Evolutionary conservation across 352 stramenopile species (phyloP).

Genomic region (Plasmopara muralis): DNA sequence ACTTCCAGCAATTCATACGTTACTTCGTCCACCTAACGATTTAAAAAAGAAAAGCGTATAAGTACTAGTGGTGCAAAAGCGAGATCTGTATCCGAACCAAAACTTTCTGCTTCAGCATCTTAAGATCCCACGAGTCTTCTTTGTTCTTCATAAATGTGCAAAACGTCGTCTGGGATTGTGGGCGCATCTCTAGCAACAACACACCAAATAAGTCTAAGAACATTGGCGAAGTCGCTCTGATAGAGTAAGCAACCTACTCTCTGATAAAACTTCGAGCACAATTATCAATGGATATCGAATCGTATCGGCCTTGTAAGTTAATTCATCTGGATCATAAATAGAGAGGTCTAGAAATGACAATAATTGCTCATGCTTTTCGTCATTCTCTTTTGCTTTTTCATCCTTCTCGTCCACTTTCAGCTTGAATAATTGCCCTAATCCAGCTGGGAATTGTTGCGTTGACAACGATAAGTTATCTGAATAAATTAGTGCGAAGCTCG

Average conservation of each 20-base stretch:
- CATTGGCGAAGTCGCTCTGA: background rate
- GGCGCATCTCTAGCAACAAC: conserved; percentile 20
- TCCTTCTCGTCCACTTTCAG: conserved; percentile 15
- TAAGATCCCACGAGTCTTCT: conserved; percentile 42
- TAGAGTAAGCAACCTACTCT: conserved; percentile 23
- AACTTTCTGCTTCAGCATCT: conserved; percentile 84
- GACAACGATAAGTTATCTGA: conserved; percentile 34
- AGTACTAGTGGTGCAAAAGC: background rate
- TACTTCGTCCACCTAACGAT: conserved; percentile 45
- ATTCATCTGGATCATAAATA: conserved; percentile 28
- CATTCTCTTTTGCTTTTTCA: conserved; percentile 5
- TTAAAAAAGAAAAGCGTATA: conserved; percentile 4
- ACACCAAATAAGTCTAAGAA: conserved; percentile 8
- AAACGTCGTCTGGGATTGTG: conserved; percentile 79
- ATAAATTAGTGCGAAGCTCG: conserved; percentile 47
- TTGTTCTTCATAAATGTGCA: conserved; percentile 54
- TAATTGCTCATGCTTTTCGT: conserved; percentile 10
- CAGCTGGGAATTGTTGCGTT: conserved; percentile 37
- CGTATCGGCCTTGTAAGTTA: conserved; percentile 38
- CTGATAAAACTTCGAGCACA: conserved; percentile 47
- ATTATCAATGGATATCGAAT: conserved; percentile 62
- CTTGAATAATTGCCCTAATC: conserved; percentile 49
- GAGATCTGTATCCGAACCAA: conserved; percentile 16
- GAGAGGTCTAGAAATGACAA: conserved; percentile 38
- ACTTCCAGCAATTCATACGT: conserved; percentile 87